A percentile compares a stretch with the other conserved stretches of the same genome.
phyloP scores from a whole-genome alignment of 179 eudicot species.

The Silene vulgaris region DNA sequence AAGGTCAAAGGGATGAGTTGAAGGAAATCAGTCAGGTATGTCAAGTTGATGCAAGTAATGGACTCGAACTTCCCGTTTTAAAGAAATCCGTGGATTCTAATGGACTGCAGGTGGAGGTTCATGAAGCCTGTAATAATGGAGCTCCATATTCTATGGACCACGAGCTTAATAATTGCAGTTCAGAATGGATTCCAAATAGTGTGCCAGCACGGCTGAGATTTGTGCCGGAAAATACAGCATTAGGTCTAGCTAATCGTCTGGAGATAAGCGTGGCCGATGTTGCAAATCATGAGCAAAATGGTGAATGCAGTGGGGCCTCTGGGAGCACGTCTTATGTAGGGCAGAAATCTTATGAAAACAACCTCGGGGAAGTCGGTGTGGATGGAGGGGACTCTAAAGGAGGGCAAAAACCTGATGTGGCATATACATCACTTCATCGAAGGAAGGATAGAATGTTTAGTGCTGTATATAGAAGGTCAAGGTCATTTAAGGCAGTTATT shows the following conservation, averaged over 20 bases:
- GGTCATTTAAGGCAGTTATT: constrained; percentile 39
- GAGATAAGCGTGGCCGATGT: constrained; percentile 17
- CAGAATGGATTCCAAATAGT: constrained; percentile 32
- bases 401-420: constrained; percentile 28
- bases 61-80: constrained; percentile 13
- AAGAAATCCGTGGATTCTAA: constrained; percentile 27
- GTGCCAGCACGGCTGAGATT: constrained; percentile 34
- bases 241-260: constrained; percentile 22
- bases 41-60: constrained; percentile 21
- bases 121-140: constrained; percentile 23
- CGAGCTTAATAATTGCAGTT: constrained; percentile 22
- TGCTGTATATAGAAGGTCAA: constrained; percentile 85
- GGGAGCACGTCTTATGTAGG: constrained; percentile 24
- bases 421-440: constrained; percentile 30
- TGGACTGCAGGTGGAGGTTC: constrained; percentile 28
- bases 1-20: constrained; percentile 19
- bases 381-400: constrained; percentile 32
- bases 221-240: constrained; percentile 20
- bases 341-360: constrained; percentile 31
- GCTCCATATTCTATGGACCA: constrained; percentile 22
- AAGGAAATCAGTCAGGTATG: constrained; percentile 25
- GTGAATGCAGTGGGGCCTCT: constrained; percentile 24
- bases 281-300: constrained; percentile 27
- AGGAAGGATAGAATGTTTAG: constrained; percentile 55
- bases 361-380: constrained; percentile 17